phyloP scores from a whole-genome alignment of 1,284 basidiomycete genomes.

The Puccinia coronata region DNA sequence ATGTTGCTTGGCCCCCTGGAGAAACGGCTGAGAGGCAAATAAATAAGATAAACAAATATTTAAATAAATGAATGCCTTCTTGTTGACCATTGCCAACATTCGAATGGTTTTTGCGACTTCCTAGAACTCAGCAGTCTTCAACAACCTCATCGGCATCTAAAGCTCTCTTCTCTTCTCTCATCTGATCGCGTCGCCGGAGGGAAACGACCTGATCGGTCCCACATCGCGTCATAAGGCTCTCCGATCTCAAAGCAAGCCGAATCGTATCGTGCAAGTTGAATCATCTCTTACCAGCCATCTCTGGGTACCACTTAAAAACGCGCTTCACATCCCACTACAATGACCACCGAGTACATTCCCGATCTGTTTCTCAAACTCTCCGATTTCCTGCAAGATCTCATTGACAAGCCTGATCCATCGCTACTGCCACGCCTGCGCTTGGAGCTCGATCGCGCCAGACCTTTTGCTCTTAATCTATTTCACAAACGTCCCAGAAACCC shows the following conservation, averaged over 20 bases:
- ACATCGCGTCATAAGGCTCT: neutral
- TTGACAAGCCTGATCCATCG: conserved; percentile 37
- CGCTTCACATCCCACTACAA: neutral
- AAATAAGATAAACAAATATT: too few species aligned
- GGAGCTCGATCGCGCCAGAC: conserved; percentile 47
- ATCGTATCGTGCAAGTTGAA: neutral
- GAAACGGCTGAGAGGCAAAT: neutral
- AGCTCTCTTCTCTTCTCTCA: too few species aligned
- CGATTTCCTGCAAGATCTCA: conserved; percentile 46
- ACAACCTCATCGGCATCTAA: too few species aligned
- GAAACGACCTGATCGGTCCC: neutral
- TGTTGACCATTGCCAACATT: neutral
- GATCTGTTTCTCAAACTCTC: conserved; percentile 31
- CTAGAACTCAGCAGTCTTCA: neutral
- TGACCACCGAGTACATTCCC: conserved; percentile 45
- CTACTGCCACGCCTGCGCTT: conserved; percentile 31
- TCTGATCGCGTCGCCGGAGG: neutral
- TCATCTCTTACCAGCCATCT: neutral
- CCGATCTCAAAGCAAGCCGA: neutral
- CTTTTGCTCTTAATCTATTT: conserved; percentile 35
- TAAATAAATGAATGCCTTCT: neutral
- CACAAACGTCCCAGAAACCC: conserved; percentile 37
- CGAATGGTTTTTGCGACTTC: neutral
- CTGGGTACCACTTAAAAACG: neutral
- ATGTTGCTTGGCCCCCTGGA: neutral